Base-by-base conservation (phyloP, 2,329 filamentous ascomycete genomes). In the Xylariaceae sp. region DNA sequence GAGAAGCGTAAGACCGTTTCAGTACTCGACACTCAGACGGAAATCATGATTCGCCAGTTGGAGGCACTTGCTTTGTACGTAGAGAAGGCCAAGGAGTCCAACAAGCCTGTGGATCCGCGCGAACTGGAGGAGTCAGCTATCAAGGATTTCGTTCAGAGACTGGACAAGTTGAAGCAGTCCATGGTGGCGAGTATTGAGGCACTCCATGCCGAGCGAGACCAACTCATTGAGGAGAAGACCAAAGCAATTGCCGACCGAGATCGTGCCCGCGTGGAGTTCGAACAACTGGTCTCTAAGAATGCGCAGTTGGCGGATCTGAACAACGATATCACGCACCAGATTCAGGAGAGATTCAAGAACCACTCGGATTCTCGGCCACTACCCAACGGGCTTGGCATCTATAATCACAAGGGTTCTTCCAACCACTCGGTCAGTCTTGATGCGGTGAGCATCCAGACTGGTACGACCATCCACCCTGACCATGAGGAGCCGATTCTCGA, bases 1-100 rank as follows among this genome's bases (percentile, higher is more conserved):
- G 92, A 97, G 74, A 97, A 97, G 78, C 84, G 94, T 60, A 96
- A 95, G 69, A 97, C 94, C 0, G 94, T 99, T 73, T 93, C 93
- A 5, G 89, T 95, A 15, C 80, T 97, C 55, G 93, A 97, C 72
- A 93, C 92, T 0, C 91, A 97, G 74, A 91, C 92, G 54, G 93
- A 97, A 75, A 92, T 97, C 73, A 93, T 96, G 76, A 90, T 97
- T 69, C 88, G 90, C 47, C 92, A 97, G 73, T 80, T 97, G 15
- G 91, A 96, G 70, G 88, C 93, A 44, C 83, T 97, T 69, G 92
- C 91, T 3, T 90, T 92, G 51, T 93, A 94, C 71, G 86, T 97
- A 17, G 89, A 93, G 71, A 85, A 85, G 55, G 92, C 91, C 57
- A 97, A 96, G 76, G 87, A 90, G 64, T 89, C 84, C 51, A 89